These are phyloP conservation scores for Neurospora sp. DNA, from an alignment of 495 filamentous ascomycete species.

Conservation along the genomic window DNA sequence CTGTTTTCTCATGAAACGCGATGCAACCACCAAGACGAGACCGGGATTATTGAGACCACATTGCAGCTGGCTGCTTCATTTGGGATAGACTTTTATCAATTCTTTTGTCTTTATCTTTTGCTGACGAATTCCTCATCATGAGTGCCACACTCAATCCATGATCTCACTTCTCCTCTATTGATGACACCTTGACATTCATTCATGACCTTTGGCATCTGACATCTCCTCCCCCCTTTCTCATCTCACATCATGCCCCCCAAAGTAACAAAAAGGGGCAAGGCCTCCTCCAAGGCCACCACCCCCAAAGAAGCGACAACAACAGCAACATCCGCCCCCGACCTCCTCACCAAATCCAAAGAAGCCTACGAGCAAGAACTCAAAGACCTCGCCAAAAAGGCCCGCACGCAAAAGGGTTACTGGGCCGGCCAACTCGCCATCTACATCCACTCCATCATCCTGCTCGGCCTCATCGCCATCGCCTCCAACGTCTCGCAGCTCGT, in stretches of 20 bases:
- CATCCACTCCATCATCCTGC: conserved; percentile 30
- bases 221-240: not conserved
- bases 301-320: not conserved
- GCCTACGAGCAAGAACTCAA: conserved; percentile 42
- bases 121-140: not conserved
- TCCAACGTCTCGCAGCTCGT: conserved; percentile 65
- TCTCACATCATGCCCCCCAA: not conserved
- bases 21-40: not conserved
- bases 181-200: not conserved
- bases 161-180: not conserved
- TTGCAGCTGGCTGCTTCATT: conserved; percentile 1
- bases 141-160: not conserved
- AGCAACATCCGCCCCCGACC: not conserved
- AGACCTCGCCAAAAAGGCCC: conserved; percentile 38
- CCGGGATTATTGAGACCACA: conserved; percentile 4
- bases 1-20: not conserved
- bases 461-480: conserved; percentile 60
- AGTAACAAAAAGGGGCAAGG: not conserved
- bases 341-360: conserved; percentile 13
- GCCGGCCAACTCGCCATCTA: conserved; percentile 30
- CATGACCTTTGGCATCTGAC: not conserved
- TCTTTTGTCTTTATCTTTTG: not conserved
- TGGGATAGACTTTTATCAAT: not conserved
- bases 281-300: not conserved
- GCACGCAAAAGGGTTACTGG: conserved; percentile 28